Evolutionary conservation across 2,329 filamentous ascomycete genomes (phyloP), one percentile per base, ranked within the genome.

Genomic region (Aspergillus floridensis): DNA sequence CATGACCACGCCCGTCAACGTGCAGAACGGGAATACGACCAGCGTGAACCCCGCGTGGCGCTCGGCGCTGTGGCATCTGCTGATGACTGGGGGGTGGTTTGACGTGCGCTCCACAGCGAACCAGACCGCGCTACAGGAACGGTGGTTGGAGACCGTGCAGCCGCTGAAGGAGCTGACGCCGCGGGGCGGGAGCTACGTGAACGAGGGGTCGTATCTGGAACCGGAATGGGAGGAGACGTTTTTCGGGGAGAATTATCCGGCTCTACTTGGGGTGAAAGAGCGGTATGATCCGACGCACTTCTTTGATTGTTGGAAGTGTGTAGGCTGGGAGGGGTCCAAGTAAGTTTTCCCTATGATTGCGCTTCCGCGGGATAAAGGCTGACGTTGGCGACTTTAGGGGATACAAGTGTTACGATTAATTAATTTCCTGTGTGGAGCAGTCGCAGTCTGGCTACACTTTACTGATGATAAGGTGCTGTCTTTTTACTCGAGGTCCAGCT

Each of bases 1-100:
- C 38, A 46, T 55, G 53, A 29, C 35, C 16, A 46, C 53, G 10
- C 53, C 53, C 53, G 35, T 55, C 11, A n/a, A 26, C n/a, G 47
- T 29, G 10, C 53, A 38, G 3, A 44, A 55, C 24, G 16, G 5
- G 8, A 26, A 55, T 11, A 41, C 38, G 12, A 55, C 53, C 11
- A 29, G 19, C 22, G 38, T 44, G 22, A 11, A 48, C 22, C 53
- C 53, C 19, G 53, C 53, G 8, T 48, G 53, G 53, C 24, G 53
- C 6, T 31, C 35, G 11, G 53, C 53, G 11, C 53, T 55, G 16
- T 55, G 53, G 53, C 53, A 55, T 29, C 26, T 46, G 16, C 26
- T 55, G 22, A 31, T 47, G 26, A n/a, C 47, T 1, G 53, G 53
- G 26, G 53, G 41, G 1, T 55, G 53, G 53, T 14, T 48, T 2